A percentile compares a stretch with the other conserved stretches of the same genome.
Conservation (phyloP, 2,329 filamentous ascomycete species). For the Exophiala sp. region DNA sequence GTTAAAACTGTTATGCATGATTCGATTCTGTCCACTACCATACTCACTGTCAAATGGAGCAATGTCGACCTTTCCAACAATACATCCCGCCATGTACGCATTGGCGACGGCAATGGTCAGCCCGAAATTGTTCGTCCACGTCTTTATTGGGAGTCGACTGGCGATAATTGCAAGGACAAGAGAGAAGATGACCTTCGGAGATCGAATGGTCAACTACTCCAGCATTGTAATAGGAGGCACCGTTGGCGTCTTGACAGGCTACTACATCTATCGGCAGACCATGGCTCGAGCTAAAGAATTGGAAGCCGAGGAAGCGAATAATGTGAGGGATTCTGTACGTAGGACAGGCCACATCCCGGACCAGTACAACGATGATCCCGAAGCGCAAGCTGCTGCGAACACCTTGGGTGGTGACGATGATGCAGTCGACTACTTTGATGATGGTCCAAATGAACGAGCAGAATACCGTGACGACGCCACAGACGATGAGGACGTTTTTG, state of each 20-base stretch:
- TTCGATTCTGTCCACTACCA: slow-evolving; percentile 85
- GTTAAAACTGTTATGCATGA: slow-evolving; percentile 81
- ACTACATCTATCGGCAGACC: slow-evolving; percentile 73
- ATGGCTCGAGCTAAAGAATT: slow-evolving; percentile 48
- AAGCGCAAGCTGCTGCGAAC: slow-evolving; percentile 38
- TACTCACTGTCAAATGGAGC: slow-evolving; percentile 94
- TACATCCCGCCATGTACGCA: slow-evolving; percentile 71
- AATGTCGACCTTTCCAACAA: slow-evolving; percentile 86
- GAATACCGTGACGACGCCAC: slow-evolving; percentile 53
- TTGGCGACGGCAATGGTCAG: slow-evolving; percentile 76
- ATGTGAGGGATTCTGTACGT: slow-evolving; percentile 36
- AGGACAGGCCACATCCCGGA: slow-evolving; percentile 26
- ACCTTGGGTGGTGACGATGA: slow-evolving; percentile 41
- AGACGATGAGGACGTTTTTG: slow-evolving; percentile 49
- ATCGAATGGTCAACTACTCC: slow-evolving; percentile 78
- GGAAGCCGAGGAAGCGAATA: slow-evolving; percentile 45
- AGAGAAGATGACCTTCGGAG: slow-evolving; percentile 74
- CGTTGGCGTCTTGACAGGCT: slow-evolving; percentile 72
- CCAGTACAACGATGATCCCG: slow-evolving; percentile 36
- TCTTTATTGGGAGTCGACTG: slow-evolving; percentile 85
- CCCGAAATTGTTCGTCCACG: slow-evolving; percentile 85
- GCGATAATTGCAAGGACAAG: slow-evolving; percentile 78
- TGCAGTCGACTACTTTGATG: slow-evolving; percentile 43
- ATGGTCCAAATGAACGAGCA: slow-evolving; percentile 31
- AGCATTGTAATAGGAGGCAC: slow-evolving; percentile 70